Conservation (phyloP, 495 filamentous ascomycete genomes). For the Viridothelium virens region DNA sequence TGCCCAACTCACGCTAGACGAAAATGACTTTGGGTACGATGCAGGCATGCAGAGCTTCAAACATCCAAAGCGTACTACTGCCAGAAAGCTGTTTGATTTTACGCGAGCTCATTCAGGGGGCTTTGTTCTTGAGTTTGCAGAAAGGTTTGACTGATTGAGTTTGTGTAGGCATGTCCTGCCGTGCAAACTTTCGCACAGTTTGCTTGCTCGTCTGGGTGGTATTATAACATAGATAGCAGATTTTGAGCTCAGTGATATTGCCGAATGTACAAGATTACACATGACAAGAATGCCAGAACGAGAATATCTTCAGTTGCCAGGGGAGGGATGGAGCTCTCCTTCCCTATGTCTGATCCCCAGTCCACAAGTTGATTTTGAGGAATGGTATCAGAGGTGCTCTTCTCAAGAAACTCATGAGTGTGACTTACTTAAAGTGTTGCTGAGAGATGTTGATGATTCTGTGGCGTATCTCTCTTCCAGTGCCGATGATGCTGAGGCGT, state of each 20-base stretch:
- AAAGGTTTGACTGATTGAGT: background rate
- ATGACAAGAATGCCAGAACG: background rate
- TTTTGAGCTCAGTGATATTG: background rate
- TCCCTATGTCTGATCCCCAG: background rate
- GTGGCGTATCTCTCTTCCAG: background rate
- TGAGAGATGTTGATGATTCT: background rate
- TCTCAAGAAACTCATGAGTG: too few species aligned
- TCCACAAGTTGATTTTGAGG: background rate
- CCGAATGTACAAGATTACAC: background rate
- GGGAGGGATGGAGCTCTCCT: background rate
- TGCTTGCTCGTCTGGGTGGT: background rate
- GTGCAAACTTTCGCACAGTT: background rate
- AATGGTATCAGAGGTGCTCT: background rate
- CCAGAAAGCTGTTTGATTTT: slow-evolving; percentile 3
- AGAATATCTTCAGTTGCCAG: background rate
- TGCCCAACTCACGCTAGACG: background rate
- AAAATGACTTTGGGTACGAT: background rate
- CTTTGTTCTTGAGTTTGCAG: background rate
- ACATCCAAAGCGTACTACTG: slow-evolving; percentile 5
- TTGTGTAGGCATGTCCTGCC: background rate
- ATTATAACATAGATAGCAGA: background rate
- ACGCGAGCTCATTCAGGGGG: background rate
- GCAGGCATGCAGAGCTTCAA: background rate
- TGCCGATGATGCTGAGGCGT: background rate
- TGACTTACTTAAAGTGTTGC: too few species aligned